Conservation (phyloP, 768 basidiomycete genomes). For the Lactarius quietus region DNA sequence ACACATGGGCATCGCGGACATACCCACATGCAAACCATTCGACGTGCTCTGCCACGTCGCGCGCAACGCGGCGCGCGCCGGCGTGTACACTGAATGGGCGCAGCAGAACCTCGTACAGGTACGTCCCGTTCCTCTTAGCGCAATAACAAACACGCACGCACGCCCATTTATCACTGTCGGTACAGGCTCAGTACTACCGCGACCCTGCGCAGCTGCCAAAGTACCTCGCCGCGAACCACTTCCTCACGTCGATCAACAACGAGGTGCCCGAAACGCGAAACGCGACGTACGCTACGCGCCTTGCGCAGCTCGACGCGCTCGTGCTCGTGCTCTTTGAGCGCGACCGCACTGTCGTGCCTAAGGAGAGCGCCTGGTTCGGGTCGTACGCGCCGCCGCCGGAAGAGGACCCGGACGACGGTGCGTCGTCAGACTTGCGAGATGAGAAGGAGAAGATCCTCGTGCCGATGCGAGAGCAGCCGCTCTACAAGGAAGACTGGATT, state of each 20-base stretch:
- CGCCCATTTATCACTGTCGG: neutral
- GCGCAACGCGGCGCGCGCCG: slow-evolving; percentile 53
- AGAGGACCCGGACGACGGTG: too few species aligned
- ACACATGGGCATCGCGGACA: slow-evolving; percentile 81
- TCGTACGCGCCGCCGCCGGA: slow-evolving; percentile 40
- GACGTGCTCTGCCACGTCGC: slow-evolving; percentile 72
- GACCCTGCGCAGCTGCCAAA: slow-evolving; percentile 57
- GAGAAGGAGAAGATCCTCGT: slow-evolving; percentile 14
- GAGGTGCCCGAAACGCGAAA: slow-evolving; percentile 41
- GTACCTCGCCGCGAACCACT: slow-evolving; percentile 60
- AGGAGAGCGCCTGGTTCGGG: slow-evolving; percentile 85
- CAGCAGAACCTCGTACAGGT: slow-evolving; percentile 76
- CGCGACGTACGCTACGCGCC: slow-evolving; percentile 54
- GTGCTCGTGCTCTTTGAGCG: slow-evolving; percentile 70
- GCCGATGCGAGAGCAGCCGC: slow-evolving; percentile 31
- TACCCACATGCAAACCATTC: slow-evolving; percentile 54
- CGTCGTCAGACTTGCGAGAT: too few species aligned
- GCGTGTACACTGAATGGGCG: slow-evolving; percentile 72
- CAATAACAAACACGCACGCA: neutral
- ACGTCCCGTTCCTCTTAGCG: slow-evolving; percentile 15
- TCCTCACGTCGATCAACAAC: slow-evolving; percentile 69
- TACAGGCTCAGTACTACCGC: slow-evolving; percentile 84
- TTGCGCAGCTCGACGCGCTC: slow-evolving; percentile 60
- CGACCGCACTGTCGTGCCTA: slow-evolving; percentile 77
- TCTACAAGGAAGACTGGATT: slow-evolving; percentile 81